These are phyloP conservation scores for Trichoderma koningii DNA, from an alignment of 2,329 filamentous ascomycete genomes.

Conservation along the genomic window DNA sequence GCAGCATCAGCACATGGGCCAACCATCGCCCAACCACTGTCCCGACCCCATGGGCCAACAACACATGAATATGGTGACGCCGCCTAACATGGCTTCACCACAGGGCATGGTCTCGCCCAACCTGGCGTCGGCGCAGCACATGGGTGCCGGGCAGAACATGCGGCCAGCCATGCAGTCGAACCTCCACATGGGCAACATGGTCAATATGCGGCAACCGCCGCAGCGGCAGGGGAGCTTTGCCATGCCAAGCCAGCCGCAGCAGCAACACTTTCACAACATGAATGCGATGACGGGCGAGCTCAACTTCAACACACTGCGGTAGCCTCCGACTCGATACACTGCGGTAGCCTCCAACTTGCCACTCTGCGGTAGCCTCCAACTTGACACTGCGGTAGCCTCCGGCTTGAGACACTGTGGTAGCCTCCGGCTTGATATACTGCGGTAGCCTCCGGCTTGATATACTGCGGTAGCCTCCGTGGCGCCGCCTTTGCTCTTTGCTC, in stretches of 20 bases:
- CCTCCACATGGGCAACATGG: slow-evolving; percentile 38
- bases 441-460: too few relatives aligned
- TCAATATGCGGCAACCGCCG: slow-evolving; percentile 34
- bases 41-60: slow-evolving; percentile 37
- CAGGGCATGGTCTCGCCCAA: slow-evolving; percentile 14
- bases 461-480: slow-evolving; percentile 17
- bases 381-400: too few relatives aligned
- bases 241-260: slow-evolving; percentile 38
- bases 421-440: too few relatives aligned
- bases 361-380: too few relatives aligned
- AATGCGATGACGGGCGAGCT: slow-evolving; percentile 36
- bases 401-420: too few relatives aligned
- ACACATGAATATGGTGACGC: slow-evolving; percentile 32
- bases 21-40: slow-evolving; percentile 38
- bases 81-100: slow-evolving; percentile 14
- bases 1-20: slow-evolving; percentile 37
- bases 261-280: slow-evolving; percentile 51
- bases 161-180: slow-evolving; percentile 34
- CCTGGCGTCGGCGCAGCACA: too few relatives aligned
- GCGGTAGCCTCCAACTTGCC: too few relatives aligned
- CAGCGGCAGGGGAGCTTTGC: slow-evolving; percentile 41
- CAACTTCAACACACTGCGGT: slow-evolving; percentile 34
- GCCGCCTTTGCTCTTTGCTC: neutral
- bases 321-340: too few relatives aligned
- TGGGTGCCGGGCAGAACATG: slow-evolving; percentile 31